These are phyloP conservation scores for Crucibulum laeve DNA, from an alignment of 768 basidiomycete genomes.

Conservation along the genomic window DNA sequence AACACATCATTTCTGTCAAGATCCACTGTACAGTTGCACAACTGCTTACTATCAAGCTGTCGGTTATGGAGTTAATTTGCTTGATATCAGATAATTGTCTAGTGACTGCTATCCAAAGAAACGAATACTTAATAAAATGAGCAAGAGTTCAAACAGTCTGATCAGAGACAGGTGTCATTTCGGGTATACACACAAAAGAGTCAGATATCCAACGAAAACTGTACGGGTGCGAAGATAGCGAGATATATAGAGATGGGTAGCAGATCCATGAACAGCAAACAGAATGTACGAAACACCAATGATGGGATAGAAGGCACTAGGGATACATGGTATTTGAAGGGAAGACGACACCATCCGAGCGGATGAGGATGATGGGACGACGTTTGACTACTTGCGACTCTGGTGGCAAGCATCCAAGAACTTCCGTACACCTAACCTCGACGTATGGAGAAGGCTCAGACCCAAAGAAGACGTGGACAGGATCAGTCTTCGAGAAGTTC, in stretches of 20 bases:
- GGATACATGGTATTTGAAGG: constrained; percentile 82
- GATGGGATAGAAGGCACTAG: constrained; percentile 29
- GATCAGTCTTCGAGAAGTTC: constrained; percentile 82
- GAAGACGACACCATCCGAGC: constrained; percentile 84
- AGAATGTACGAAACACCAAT: constrained; percentile 13
- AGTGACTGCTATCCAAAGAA: no score
- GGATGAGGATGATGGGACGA: constrained; percentile 76
- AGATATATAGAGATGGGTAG: constrained; percentile 12
- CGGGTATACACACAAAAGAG: background rate
- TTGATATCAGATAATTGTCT: no score
- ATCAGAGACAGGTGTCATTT: no score
- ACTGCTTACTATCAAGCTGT: no score
- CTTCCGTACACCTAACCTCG: constrained; percentile 85
- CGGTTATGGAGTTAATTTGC: no score
- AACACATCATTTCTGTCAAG: no score
- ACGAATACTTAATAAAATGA: no score
- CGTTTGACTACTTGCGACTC: constrained; percentile 64
- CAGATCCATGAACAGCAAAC: constrained; percentile 22
- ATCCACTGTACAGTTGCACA: no score
- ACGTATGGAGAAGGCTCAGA: constrained; percentile 83
- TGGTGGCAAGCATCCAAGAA: constrained; percentile 76
- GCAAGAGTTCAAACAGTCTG: no score
- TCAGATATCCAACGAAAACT: constrained; percentile 9
- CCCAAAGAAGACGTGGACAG: constrained; percentile 82
- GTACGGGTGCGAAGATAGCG: constrained; percentile 15